Evolutionary conservation across 2,329 filamentous ascomycete species (phyloP), one percentile per base, ranked within the genome.

Genomic region (Pezicula rhizophila): DNA sequence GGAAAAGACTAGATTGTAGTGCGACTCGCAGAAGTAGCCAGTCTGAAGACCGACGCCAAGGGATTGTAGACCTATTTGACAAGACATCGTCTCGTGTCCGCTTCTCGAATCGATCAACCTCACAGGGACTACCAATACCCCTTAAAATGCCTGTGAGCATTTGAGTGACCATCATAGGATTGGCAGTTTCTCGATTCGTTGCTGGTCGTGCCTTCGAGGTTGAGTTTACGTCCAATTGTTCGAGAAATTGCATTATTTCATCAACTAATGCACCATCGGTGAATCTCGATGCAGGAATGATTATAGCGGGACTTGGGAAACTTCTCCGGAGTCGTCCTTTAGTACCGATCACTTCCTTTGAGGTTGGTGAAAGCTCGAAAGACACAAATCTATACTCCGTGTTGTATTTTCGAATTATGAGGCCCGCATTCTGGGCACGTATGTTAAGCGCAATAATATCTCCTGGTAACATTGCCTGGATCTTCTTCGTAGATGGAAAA

Each of bases 11-110:
- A 11, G 45, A 46, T 43, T 80, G 76, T 3, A 79, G 49, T 0
- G 66, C 58, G 0, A 79, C 75, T 0, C 78, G 73, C 2, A 82
- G 47, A 0, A 80, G 63, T 1, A 82, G 64, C 78, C 78, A 83
- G 1, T 76, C 46, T 0, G 77, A 65, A 12, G 76, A 79, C 42
- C 72, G 61, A 12, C 70, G 63, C 77, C 77, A 80, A 0, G 72
- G 73, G 2, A 42, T 41, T 1, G 50, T 51, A 11, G 51, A 45
- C 51, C 59, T 44, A 2, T 54, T 51, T 64, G 67, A 79, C 15
- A 76, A 51, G 1, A 79, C 69, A n/a, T 81, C 77, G 39, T 81
- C 77, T 2, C 75, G 71, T 2, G 73, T 75, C 20, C 74, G 66
- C 49, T 81, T 82, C 41, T 52, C 61, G 12, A 80, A 66, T 0